phyloP scores from a whole-genome alignment of 345 rosid genomes.

The Noccaea bulbosa region DNA sequence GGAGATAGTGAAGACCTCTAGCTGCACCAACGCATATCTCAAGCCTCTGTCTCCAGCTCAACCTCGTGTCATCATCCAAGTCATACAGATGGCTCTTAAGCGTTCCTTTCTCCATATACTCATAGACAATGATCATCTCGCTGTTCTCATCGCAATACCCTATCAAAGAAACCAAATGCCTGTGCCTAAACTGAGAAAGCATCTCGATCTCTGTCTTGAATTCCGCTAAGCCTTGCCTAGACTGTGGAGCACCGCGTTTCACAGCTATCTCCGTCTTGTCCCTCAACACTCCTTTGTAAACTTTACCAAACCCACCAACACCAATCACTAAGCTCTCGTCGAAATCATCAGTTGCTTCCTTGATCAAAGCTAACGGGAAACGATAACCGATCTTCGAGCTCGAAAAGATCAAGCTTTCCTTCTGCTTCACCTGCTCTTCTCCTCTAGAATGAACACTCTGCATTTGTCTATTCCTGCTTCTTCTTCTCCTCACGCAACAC shows the following conservation, averaged over 20 bases:
- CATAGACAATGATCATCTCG: constrained; percentile 76
- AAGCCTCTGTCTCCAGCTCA: constrained; percentile 66
- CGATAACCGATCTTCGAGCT: constrained; percentile 58
- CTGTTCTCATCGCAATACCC: constrained; percentile 65
- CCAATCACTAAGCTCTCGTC: constrained; percentile 59
- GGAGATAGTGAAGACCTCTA: constrained; percentile 77
- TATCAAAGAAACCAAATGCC: constrained; percentile 71
- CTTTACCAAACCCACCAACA: constrained; percentile 76
- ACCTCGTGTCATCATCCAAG: constrained; percentile 38
- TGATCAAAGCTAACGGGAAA: constrained; percentile 55
- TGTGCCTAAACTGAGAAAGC: constrained; percentile 72
- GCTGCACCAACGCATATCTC: constrained; percentile 75
- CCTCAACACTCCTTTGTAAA: constrained; percentile 60
- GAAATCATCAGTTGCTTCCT: constrained; percentile 64
- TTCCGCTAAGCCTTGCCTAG: constrained; percentile 62
- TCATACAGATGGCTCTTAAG: constrained; percentile 65
- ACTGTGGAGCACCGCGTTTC: constrained; percentile 61
- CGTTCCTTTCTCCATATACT: constrained; percentile 75
- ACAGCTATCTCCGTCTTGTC: constrained; percentile 65
- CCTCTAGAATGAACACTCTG: constrained; percentile 37
- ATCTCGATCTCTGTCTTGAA: constrained; percentile 71
- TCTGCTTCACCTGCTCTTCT: constrained; percentile 38
- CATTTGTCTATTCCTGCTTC: constrained; percentile 36
- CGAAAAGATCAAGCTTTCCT: constrained; percentile 44
- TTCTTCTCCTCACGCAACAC: constrained; percentile 44